These are phyloP conservation scores for Alternaria triticina DNA, from an alignment of 2,329 filamentous ascomycete species.

Conservation along the genomic window DNA sequence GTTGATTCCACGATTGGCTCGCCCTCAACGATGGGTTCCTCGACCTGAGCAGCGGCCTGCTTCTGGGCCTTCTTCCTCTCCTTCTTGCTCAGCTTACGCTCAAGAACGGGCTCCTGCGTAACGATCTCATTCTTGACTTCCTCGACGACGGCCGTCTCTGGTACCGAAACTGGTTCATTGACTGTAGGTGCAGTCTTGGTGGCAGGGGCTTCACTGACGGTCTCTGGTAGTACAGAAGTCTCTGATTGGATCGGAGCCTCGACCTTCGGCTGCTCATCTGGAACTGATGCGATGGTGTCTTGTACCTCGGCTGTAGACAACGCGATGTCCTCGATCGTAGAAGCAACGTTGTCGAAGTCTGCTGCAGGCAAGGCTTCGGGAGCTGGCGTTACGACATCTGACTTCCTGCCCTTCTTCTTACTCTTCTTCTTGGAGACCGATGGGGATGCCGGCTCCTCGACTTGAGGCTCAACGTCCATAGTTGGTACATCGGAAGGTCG, in stretches of 20 bases:
- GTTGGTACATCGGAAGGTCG: conserved; percentile 18
- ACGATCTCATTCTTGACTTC: conserved; percentile 4
- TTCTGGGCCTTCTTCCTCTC: conserved; percentile 42
- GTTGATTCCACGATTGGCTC: not conserved
- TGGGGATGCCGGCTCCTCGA: conserved; percentile 8
- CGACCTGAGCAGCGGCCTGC: conserved; percentile 18
- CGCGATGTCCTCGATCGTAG: not conserved
- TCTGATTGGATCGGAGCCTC: conserved; percentile 1
- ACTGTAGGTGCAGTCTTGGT: conserved; percentile 2
- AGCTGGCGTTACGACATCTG: conserved; percentile 16
- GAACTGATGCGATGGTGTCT: not conserved
- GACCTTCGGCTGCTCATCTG: not conserved
- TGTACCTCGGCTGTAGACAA: not conserved
- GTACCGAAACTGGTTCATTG: not conserved
- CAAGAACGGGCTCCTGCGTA: conserved; percentile 23
- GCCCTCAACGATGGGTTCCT: conserved; percentile 11
- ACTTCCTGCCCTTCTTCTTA: conserved; percentile 37
- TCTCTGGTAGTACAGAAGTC: not conserved
- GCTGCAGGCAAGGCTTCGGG: conserved; percentile 8
- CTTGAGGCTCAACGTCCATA: not conserved
- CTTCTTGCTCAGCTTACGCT: conserved; percentile 44
- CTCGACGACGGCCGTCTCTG: not conserved
- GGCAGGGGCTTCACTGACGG: not conserved
- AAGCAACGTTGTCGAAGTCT: conserved; percentile 1
- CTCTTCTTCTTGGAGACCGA: conserved; percentile 29